phyloP scores from a whole-genome alignment of 768 basidiomycete genomes.

The Termitomyces titanicus region DNA sequence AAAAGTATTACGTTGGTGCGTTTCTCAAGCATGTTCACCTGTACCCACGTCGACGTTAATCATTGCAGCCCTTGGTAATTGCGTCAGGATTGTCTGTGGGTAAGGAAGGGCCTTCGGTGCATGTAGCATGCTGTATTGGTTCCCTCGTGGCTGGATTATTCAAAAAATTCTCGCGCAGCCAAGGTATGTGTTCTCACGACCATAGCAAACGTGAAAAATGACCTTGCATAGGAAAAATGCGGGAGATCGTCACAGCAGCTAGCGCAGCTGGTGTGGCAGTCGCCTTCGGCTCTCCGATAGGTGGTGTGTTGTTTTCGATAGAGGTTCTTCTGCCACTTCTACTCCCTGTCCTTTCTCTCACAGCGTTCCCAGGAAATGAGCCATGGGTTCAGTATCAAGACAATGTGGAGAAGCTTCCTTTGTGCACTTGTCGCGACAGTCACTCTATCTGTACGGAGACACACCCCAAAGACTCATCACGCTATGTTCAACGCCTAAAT shows the following conservation, averaged over 20 bases:
- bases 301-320: constrained; percentile 95
- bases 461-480: neutral
- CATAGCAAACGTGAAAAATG: neutral
- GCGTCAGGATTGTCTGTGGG: constrained; percentile 96
- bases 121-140: constrained; percentile 94
- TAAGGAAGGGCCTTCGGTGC: constrained; percentile 97
- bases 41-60: neutral
- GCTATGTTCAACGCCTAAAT: constrained; percentile 1
- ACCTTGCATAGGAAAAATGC: constrained; percentile 58
- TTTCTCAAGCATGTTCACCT: constrained; percentile 8
- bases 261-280: constrained; percentile 98
- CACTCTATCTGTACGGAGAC: constrained; percentile 78
- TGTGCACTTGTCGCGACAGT: constrained; percentile 97
- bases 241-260: constrained; percentile 91
- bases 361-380: constrained; percentile 83
- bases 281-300: constrained; percentile 97
- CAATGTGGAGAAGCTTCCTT: constrained; percentile 98
- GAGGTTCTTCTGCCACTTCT: constrained; percentile 57
- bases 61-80: constrained; percentile 88
- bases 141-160: constrained; percentile 86
- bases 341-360: neutral
- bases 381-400: constrained; percentile 92
- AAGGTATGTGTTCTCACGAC: constrained; percentile 50
- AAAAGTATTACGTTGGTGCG: constrained; percentile 91
- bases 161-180: constrained; percentile 76